Evolutionary conservation across 1,284 basidiomycete genomes (phyloP).

Genomic region (Pascua sp.): DNA sequence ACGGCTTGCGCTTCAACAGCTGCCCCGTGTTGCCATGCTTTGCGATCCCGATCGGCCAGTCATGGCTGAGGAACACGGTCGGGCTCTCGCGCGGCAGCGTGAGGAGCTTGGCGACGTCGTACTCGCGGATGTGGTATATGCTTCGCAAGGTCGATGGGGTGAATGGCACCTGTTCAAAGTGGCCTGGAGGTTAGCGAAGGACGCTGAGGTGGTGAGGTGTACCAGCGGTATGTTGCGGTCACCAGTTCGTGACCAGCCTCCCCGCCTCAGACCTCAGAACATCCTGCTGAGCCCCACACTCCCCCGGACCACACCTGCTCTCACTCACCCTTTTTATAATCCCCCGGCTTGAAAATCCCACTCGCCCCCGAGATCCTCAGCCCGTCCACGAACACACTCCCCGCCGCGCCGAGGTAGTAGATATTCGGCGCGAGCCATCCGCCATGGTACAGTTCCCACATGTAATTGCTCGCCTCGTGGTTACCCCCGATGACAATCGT

Average conservation of each 20-base stretch:
- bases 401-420: slow-evolving; percentile 91
- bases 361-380: slow-evolving; percentile 83
- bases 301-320: too few relatives aligned
- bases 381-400: slow-evolving; percentile 81
- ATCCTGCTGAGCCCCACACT: too few relatives aligned
- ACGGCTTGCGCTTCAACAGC: slow-evolving; percentile 74
- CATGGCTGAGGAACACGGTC: slow-evolving; percentile 84
- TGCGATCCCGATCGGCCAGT: slow-evolving; percentile 90
- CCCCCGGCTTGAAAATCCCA: slow-evolving; percentile 82
- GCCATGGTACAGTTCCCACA: slow-evolving; percentile 96
- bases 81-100: slow-evolving; percentile 18
- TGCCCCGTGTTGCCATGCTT: slow-evolving; percentile 67
- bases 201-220: too few relatives aligned
- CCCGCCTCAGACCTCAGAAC: background rate
- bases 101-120: slow-evolving; percentile 73
- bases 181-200: slow-evolving; percentile 39
- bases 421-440: slow-evolving; percentile 97
- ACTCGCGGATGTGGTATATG: slow-evolving; percentile 88
- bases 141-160: slow-evolving; percentile 69
- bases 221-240: too few relatives aligned
- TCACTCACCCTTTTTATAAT: slow-evolving; percentile 70
- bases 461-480: slow-evolving; percentile 94
- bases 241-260: too few relatives aligned
- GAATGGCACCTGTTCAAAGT: slow-evolving; percentile 58
- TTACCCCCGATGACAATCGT: slow-evolving; percentile 97